Evolutionary conservation across 805 yeast genomes (phyloP).

Genomic region (Candida ovalis): DNA sequence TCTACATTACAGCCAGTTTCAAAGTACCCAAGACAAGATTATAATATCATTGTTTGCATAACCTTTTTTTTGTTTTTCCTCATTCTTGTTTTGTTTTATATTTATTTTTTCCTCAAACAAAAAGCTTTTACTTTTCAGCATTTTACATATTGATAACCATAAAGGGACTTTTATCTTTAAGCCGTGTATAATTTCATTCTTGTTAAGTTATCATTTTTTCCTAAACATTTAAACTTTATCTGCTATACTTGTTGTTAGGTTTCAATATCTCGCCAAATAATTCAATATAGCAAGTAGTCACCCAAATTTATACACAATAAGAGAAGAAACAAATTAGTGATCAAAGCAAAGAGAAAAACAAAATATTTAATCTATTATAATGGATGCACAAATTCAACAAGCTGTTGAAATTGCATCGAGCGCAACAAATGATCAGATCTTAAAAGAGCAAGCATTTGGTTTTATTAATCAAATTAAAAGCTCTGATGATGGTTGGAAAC

Average conservation of each 20-base stretch:
- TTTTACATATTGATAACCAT: not conserved
- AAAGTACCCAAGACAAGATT: not conserved
- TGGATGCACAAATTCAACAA: slow-evolving; percentile 68
- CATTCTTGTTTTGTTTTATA: not conserved
- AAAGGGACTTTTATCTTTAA: not conserved
- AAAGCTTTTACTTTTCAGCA: not conserved
- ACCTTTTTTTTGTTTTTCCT: not conserved
- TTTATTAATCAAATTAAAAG: slow-evolving; percentile 51
- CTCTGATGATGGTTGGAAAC: slow-evolving; percentile 52
- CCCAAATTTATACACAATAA: no score
- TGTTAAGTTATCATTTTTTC: no score
- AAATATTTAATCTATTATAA: slow-evolving; percentile 6
- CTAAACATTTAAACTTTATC: no score
- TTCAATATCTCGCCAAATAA: no score
- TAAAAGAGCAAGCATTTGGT: slow-evolving; percentile 59
- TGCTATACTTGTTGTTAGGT: no score
- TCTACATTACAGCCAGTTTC: not conserved
- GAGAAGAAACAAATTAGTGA: not conserved
- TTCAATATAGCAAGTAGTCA: no score
- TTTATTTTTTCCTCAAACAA: not conserved
- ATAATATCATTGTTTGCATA: not conserved
- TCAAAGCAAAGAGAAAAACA: not conserved
- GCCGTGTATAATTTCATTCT: not conserved
- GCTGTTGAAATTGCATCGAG: slow-evolving; percentile 83
- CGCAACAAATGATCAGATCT: slow-evolving; percentile 55